A percentile compares a stretch with the other conserved stretches of the same genome.
These are phyloP conservation scores for Komagataea norvegica DNA, from an alignment of 1,139 yeast species.

Conservation along the genomic window DNA sequence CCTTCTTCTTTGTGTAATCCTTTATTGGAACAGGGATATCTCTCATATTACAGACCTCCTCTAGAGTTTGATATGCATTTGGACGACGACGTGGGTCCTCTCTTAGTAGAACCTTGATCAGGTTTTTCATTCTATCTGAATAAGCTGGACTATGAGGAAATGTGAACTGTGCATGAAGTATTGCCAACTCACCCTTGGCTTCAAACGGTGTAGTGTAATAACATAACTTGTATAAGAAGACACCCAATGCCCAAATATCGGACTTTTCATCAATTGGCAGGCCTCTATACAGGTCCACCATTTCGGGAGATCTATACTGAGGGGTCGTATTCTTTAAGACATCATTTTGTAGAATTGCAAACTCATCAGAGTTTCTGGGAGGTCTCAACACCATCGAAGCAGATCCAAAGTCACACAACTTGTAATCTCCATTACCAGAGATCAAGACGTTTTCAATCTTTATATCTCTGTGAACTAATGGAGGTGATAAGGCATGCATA, in stretches of 20 bases:
- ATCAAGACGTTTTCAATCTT: slow-evolving; percentile 93
- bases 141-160: slow-evolving; percentile 48
- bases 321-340: slow-evolving; percentile 91
- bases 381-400: slow-evolving; percentile 66
- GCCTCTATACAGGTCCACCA: slow-evolving; percentile 83
- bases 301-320: slow-evolving; percentile 95
- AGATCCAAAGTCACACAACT: slow-evolving; percentile 93
- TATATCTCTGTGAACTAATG: slow-evolving; percentile 87
- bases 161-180: slow-evolving; percentile 54
- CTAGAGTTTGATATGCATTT: slow-evolving; percentile 60
- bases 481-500: slow-evolving; percentile 81
- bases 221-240: slow-evolving; percentile 84
- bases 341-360: slow-evolving; percentile 70
- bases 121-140: slow-evolving; percentile 48
- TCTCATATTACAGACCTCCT: slow-evolving; percentile 60
- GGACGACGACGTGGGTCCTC: slow-evolving; percentile 73
- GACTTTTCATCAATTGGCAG: slow-evolving; percentile 90
- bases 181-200: slow-evolving; percentile 65
- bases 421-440: slow-evolving; percentile 65
- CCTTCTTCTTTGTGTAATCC: slow-evolving; percentile 26
- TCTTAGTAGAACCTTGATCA: slow-evolving; percentile 58
- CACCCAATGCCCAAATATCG: slow-evolving; percentile 96
- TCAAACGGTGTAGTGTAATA: slow-evolving; percentile 96
- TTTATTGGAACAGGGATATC: slow-evolving; percentile 45
- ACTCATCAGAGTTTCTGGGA: slow-evolving; percentile 62